Evolutionary conservation across 2,329 filamentous ascomycete species (phyloP), one percentile per base, ranked within the genome.

Genomic region (Lachnellula hyalina): DNA sequence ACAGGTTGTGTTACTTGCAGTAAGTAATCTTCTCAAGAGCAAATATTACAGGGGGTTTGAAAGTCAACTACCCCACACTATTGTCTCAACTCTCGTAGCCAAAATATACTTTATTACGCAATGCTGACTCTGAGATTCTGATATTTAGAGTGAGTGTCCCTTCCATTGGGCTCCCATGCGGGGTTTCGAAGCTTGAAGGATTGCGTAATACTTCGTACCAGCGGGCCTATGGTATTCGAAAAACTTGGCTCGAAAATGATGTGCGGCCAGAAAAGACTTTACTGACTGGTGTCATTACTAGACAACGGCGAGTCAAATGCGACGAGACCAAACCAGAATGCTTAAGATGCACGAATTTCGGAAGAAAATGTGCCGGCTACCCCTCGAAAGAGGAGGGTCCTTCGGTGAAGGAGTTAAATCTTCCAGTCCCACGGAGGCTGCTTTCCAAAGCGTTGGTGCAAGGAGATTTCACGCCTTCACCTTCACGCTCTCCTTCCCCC

Each of bases 1-100:
- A 85, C 82, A 0, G 83, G 83, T 21, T 86, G 83, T 68, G 74
- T 74, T 63, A 84, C 81, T 67, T 86, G 83, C 83, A 86, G 83
- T 63, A 50, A 49, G 61, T 63, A 34, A n/a, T 11, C n/a, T 44
- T 28, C 32, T 49, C 15, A 19, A 19, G 28, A 9, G 28, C 42
- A 44, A 34, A 21, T 9, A 7, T 19, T n/a, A 23, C 12, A 28
- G 35, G 5, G 8, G 48, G 12, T 15, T 3, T 9, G 19, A 25
- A 51, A n/a, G 38, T 19, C 14, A 44, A 25, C n/a, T 34, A 47
- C 53, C 4, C 28, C 2, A 32, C 28, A 32, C 8, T 32, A 32
- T 32, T 32, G 8, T 32, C 8, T 32, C 9, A 32, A 32, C 28
- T 4, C 28, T 9, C 28, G 8, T 32, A 32, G 28, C 28, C 9